These are phyloP conservation scores for Hymenoscyphus albidus DNA, from an alignment of 2,329 filamentous ascomycete species.

Conservation along the genomic window DNA sequence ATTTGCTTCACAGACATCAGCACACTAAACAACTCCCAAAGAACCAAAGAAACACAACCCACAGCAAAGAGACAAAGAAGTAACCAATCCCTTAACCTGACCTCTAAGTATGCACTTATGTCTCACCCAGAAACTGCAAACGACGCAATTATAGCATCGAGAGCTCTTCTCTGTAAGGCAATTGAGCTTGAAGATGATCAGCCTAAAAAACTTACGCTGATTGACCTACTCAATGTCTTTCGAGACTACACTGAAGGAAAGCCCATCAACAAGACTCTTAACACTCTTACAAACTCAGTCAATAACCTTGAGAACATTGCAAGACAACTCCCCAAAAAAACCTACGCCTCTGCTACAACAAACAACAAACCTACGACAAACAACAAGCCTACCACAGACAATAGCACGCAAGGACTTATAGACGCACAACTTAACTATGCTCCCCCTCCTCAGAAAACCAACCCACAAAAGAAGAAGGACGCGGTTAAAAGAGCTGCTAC, in stretches of 20 bases:
- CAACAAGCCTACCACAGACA: too few species aligned
- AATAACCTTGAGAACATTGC: neutral
- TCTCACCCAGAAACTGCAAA: neutral
- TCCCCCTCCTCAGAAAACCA: too few species aligned
- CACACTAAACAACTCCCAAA: neutral
- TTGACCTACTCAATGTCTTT: neutral
- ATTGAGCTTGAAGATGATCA: neutral
- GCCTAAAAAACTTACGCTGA: neutral
- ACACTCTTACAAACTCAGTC: neutral
- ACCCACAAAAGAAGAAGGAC: too few species aligned
- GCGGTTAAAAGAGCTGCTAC: too few species aligned
- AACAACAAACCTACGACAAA: neutral
- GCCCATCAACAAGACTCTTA: neutral
- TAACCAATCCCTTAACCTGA: neutral
- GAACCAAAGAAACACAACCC: neutral
- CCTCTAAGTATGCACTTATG: neutral
- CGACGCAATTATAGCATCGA: neutral
- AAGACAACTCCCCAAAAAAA: neutral
- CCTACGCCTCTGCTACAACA: neutral
- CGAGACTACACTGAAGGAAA: neutral
- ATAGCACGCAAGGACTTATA: neutral
- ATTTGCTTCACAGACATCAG: neutral
- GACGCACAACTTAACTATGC: too few species aligned
- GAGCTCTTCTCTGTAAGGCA: neutral
- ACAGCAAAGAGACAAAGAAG: neutral